Conservation (phyloP, 306 rosid species). For the Purshia tridentata region DNA sequence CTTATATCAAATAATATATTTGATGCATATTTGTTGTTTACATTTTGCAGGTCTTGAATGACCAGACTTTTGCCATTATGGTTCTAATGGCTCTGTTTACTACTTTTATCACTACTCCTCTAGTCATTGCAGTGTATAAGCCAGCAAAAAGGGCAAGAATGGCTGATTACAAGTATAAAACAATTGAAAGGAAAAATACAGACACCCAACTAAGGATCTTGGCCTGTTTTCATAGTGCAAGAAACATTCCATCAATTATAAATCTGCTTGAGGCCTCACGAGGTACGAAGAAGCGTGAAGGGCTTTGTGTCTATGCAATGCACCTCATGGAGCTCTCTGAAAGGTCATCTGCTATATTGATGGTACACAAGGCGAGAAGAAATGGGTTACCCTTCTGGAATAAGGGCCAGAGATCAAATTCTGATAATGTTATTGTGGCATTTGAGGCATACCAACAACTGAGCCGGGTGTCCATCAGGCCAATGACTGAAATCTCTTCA, state of each 20-base stretch:
- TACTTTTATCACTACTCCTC: slow-evolving; percentile 81
- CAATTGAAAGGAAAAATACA: slow-evolving; percentile 49
- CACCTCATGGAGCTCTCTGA: slow-evolving; percentile 84
- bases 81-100: slow-evolving; percentile 89
- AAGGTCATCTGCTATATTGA: slow-evolving; percentile 76
- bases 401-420: slow-evolving; percentile 36
- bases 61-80: slow-evolving; percentile 89
- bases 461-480: slow-evolving; percentile 59
- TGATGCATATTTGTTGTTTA: neutral
- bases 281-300: slow-evolving; percentile 54
- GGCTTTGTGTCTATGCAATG: slow-evolving; percentile 74
- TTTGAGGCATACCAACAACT: slow-evolving; percentile 73
- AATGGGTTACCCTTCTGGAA: slow-evolving; percentile 85
- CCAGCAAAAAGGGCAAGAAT: slow-evolving; percentile 48
- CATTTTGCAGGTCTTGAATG: slow-evolving; percentile 77
- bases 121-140: slow-evolving; percentile 56
- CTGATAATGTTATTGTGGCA: slow-evolving; percentile 52
- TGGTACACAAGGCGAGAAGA: slow-evolving; percentile 76
- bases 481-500: slow-evolving; percentile 85
- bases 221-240: slow-evolving; percentile 61
- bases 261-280: slow-evolving; percentile 79
- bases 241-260: slow-evolving; percentile 67
- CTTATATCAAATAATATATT: neutral
- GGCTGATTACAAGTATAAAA: slow-evolving; percentile 57
- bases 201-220: slow-evolving; percentile 63